A percentile compares a stretch with the other conserved stretches of the same genome.
Conservation (phyloP, 306 rosid genomes). For the Sicyos edulis region DNA sequence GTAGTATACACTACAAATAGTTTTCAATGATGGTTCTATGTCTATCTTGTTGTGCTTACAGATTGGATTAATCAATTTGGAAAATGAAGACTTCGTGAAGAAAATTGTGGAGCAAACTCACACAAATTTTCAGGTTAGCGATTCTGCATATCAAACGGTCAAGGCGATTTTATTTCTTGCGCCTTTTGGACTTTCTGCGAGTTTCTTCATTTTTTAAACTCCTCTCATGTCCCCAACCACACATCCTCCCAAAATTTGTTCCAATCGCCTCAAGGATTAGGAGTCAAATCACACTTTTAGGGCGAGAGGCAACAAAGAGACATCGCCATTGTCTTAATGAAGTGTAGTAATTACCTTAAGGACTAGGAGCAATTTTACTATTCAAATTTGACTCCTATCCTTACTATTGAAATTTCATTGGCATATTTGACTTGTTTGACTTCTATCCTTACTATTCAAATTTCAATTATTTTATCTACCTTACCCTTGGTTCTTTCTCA, state of each 20-base stretch:
- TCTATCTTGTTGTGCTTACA: slow-evolving; percentile 27
- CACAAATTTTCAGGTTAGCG: slow-evolving; percentile 67
- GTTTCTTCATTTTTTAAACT: background rate
- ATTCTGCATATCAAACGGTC: slow-evolving; percentile 12
- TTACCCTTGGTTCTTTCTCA: slow-evolving; percentile 26
- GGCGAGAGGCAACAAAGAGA: background rate
- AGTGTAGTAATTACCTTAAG: background rate
- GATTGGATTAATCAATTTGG: slow-evolving; percentile 89
- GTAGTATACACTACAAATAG: background rate
- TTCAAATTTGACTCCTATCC: background rate
- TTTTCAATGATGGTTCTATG: slow-evolving; percentile 1
- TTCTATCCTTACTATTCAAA: background rate
- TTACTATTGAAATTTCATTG: background rate
- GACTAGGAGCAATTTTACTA: background rate
- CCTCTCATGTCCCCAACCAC: background rate
- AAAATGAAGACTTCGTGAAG: slow-evolving; percentile 64
- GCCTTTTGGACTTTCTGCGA: background rate
- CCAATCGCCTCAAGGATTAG: background rate
- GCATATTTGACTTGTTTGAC: background rate
- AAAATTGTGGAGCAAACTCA: slow-evolving; percentile 59
- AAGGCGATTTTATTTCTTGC: background rate
- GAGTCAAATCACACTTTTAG: background rate
- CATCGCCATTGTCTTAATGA: background rate
- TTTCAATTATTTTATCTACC: background rate
- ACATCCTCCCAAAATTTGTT: background rate